Evolutionary conservation across 306 rosid genomes (phyloP).

Genomic region (Sesbania bispinosa): DNA sequence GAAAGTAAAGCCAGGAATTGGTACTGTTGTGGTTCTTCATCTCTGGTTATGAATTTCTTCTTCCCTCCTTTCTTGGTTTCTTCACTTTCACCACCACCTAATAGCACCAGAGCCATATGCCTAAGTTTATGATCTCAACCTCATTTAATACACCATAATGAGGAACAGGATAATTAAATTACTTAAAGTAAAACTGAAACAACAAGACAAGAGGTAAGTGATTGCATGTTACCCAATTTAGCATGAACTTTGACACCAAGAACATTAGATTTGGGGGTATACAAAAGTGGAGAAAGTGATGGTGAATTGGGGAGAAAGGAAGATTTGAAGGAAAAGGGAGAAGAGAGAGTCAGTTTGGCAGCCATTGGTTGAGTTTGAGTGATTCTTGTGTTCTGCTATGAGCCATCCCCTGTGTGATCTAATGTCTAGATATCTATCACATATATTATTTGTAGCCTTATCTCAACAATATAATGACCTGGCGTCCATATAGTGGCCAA

Average conservation of each 20-base stretch:
- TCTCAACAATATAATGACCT: conserved; percentile 7
- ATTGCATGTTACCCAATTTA: conserved; percentile 44
- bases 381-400: background rate
- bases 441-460: conserved; percentile 34
- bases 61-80: conserved; percentile 61
- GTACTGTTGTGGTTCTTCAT: conserved; percentile 91
- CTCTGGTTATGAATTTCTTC: conserved; percentile 87
- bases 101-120: conserved; percentile 10
- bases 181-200: background rate
- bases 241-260: conserved; percentile 57
- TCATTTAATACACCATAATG: background rate
- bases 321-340: conserved; percentile 46
- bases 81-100: conserved; percentile 73
- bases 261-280: conserved; percentile 32
- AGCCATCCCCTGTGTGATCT: conserved; percentile 26
- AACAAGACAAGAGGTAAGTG: background rate
- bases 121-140: conserved; percentile 10
- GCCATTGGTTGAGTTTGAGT: conserved; percentile 50
- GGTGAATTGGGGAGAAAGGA: conserved; percentile 40
- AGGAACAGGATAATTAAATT: background rate
- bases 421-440: conserved; percentile 25
- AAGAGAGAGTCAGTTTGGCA: conserved; percentile 48
- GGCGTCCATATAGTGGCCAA: conserved; percentile 17
- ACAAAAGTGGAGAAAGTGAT: conserved; percentile 22
- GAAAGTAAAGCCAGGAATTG: background rate